A percentile compares a stretch with the other conserved stretches of the same genome.
phyloP scores from a whole-genome alignment of 495 filamentous ascomycete species.

The Hapsidospora chrysogenum region DNA sequence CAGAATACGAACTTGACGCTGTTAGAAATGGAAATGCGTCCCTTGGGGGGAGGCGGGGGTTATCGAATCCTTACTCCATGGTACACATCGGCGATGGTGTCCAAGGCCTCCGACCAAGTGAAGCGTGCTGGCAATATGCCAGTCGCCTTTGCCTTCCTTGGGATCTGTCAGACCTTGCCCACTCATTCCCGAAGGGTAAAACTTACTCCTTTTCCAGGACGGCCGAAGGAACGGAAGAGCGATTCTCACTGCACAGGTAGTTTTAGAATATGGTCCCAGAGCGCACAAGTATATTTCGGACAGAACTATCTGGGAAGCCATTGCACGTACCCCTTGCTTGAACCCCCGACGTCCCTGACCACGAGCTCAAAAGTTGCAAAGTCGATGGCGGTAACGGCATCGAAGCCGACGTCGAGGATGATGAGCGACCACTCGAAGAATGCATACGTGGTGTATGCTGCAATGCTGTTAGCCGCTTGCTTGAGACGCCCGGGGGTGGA shows the following conservation, averaged over 20 bases:
- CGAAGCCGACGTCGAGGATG: slow-evolving; percentile 88
- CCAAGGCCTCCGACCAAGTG: slow-evolving; percentile 55
- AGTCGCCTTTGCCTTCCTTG: slow-evolving; percentile 59
- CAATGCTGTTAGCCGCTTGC: background rate
- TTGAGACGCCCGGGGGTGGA: background rate
- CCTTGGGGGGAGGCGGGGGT: too few species aligned
- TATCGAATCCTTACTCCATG: slow-evolving; percentile 77
- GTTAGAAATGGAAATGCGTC: slow-evolving; percentile 2
- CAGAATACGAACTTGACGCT: slow-evolving; percentile 73
- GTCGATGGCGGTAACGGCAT: slow-evolving; percentile 91
- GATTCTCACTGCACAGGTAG: slow-evolving; percentile 27
- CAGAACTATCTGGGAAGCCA: slow-evolving; percentile 72
- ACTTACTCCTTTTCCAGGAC: slow-evolving; percentile 78
- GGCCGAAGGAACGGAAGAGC: slow-evolving; percentile 47
- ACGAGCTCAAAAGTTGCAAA: slow-evolving; percentile 82
- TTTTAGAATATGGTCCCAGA: slow-evolving; percentile 24
- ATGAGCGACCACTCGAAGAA: slow-evolving; percentile 98
- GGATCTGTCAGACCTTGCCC: slow-evolving; percentile 6
- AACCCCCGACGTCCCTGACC: slow-evolving; percentile 74
- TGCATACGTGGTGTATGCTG: slow-evolving; percentile 95
- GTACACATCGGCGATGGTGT: slow-evolving; percentile 80
- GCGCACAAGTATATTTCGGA: slow-evolving; percentile 18
- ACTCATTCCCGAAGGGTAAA: background rate
- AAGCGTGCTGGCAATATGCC: slow-evolving; percentile 58
- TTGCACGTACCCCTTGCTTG: slow-evolving; percentile 97